Evolutionary conservation across 2,329 filamentous ascomycete genomes (phyloP).

Genomic region (Coniosporium tulheliwenetii): DNA sequence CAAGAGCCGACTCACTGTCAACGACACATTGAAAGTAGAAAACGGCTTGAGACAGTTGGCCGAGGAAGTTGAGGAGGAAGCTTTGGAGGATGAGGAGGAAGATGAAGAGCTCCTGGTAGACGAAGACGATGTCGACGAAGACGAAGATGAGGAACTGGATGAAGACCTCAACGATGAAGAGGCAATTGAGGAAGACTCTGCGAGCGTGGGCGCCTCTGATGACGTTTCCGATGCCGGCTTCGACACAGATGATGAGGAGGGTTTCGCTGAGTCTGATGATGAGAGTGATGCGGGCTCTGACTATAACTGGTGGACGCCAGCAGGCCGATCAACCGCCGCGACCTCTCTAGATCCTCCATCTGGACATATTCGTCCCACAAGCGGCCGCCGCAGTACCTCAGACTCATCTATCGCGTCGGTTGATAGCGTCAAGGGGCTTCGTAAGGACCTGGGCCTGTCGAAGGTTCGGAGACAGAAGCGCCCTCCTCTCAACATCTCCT

Average conservation of each 20-base stretch:
- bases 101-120: slow-evolving; percentile 25
- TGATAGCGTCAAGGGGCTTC: slow-evolving; percentile 15
- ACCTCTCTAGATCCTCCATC: slow-evolving; percentile 36
- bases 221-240: slow-evolving; percentile 54
- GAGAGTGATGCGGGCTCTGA: slow-evolving; percentile 50
- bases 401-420: slow-evolving; percentile 39
- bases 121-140: slow-evolving; percentile 23
- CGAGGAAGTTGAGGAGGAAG: slow-evolving; percentile 85
- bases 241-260: slow-evolving; percentile 64
- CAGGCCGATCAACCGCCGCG: slow-evolving; percentile 31
- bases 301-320: slow-evolving; percentile 47
- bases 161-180: slow-evolving; percentile 34
- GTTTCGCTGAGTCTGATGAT: slow-evolving; percentile 55
- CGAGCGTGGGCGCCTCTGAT: slow-evolving; percentile 1
- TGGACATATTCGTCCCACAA: too few relatives aligned
- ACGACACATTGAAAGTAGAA: slow-evolving; percentile 81
- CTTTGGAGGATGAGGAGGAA: slow-evolving; percentile 46
- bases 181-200: slow-evolving; percentile 7
- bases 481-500: slow-evolving; percentile 40
- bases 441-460: background rate
- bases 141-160: slow-evolving; percentile 32
- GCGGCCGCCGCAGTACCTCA: slow-evolving; percentile 29
- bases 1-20: slow-evolving; percentile 63
- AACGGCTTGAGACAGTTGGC: slow-evolving; percentile 73
- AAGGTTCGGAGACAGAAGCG: slow-evolving; percentile 7